phyloP scores from a whole-genome alignment of 2,329 filamentous ascomycete species.

The Claviceps africana region DNA sequence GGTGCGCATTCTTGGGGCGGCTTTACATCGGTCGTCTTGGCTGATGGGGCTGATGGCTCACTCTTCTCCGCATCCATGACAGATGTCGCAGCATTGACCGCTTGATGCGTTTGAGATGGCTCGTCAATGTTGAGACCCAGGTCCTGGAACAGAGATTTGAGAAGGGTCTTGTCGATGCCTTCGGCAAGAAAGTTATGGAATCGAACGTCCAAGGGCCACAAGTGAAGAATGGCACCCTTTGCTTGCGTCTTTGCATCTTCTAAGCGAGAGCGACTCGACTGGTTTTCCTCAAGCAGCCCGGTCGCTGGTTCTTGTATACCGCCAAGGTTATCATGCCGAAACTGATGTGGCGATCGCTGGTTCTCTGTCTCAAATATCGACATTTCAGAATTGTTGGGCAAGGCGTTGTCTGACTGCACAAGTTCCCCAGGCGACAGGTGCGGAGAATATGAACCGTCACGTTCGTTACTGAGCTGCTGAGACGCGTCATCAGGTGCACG shows the following conservation, averaged over 20 bases:
- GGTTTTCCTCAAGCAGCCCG: not conserved
- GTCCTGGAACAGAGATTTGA: slow-evolving; percentile 53
- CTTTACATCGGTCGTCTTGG: not conserved
- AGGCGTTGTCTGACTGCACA: not conserved
- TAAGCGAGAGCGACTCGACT: slow-evolving; percentile 4
- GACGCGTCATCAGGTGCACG: not conserved
- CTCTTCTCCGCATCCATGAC: not conserved
- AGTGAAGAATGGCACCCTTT: slow-evolving; percentile 50
- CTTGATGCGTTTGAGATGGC: not conserved
- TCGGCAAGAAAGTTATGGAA: slow-evolving; percentile 62
- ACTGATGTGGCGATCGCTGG: not conserved
- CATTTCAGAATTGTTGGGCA: not conserved
- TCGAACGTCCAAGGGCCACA: slow-evolving; percentile 53
- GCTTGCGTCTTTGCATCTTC: slow-evolving; percentile 42
- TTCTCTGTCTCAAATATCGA: not conserved
- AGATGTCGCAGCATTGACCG: not conserved
- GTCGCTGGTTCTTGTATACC: not conserved
- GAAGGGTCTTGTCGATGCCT: slow-evolving; percentile 49
- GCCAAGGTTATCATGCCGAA: not conserved
- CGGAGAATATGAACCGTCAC: slow-evolving; percentile 39
- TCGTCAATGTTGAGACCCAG: slow-evolving; percentile 41
- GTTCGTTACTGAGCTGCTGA: slow-evolving; percentile 18
- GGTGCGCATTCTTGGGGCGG: not conserved
- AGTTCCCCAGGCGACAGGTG: slow-evolving; percentile 37
- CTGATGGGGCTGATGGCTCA: not conserved